Percentiles rank a stretch among this genome's conserved stretches.
Conservation (phyloP, 805 yeast species). For the Suhomyces faveliae region DNA sequence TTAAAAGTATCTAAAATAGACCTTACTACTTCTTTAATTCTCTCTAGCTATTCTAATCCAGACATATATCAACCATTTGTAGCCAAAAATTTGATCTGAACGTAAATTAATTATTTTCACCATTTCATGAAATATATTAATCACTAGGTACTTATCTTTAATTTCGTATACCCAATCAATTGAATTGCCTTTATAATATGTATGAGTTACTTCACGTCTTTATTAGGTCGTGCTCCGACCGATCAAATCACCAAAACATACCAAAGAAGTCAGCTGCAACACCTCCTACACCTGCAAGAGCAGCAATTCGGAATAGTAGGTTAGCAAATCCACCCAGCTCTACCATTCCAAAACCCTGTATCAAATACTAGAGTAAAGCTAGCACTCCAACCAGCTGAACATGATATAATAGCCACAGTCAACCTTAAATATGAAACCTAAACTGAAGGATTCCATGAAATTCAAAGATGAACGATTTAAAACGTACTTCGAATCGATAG, state of each 20-base stretch:
- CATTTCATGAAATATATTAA: no score
- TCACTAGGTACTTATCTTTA: no score
- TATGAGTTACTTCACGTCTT: no score
- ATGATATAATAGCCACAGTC: not conserved
- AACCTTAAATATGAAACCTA: slow-evolving; percentile 9
- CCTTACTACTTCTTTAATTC: not conserved
- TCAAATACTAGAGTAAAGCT: not conserved
- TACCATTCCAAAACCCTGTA: not conserved
- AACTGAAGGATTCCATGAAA: slow-evolving; percentile 10
- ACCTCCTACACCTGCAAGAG: not conserved
- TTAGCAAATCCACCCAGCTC: not conserved
- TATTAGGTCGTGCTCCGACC: slow-evolving; percentile 2
- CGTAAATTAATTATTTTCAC: no score
- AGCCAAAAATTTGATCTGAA: no score
- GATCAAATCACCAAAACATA: not conserved
- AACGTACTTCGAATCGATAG: slow-evolving; percentile 18
- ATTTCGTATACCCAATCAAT: no score
- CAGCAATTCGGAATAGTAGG: not conserved
- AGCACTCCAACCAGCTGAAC: not conserved
- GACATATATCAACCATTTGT: not conserved
- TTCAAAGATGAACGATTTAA: slow-evolving; percentile 18
- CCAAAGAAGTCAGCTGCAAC: not conserved
- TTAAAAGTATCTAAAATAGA: slow-evolving; percentile 22
- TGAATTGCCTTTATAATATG: no score
- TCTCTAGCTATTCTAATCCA: not conserved